phyloP scores from a whole-genome alignment of 2,329 filamentous ascomycete species.

The Coniochaeta prunicola region DNA sequence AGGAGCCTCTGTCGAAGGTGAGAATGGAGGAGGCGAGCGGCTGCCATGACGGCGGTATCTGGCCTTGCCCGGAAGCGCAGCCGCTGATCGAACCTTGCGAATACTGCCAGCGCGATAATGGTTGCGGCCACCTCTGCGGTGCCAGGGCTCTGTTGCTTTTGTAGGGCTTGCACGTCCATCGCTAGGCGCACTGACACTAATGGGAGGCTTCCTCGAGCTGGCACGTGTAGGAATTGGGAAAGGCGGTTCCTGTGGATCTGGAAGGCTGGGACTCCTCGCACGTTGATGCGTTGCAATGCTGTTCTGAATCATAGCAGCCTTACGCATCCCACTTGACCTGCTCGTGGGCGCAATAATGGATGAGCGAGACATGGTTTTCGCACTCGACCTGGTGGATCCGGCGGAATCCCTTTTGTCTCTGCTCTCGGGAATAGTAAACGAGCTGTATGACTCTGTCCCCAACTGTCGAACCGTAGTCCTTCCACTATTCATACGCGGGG shows the following conservation, averaged over 20 bases:
- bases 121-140: constrained; percentile 41
- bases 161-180: constrained; percentile 77
- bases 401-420: constrained; percentile 18
- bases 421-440: constrained; percentile 27
- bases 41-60: constrained; percentile 36
- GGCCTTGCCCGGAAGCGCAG: constrained; percentile 56
- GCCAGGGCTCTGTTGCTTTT: constrained; percentile 46
- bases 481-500: constrained; percentile 19
- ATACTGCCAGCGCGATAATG: constrained; percentile 55
- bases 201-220: constrained; percentile 70
- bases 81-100: constrained; percentile 80
- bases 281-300: constrained; percentile 65
- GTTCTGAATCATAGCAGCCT: constrained; percentile 72
- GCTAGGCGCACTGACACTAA: constrained; percentile 56
- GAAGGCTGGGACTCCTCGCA: constrained; percentile 58
- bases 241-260: constrained; percentile 60
- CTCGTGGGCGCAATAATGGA: constrained; percentile 29
- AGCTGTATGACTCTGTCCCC: constrained; percentile 37
- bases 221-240: constrained; percentile 88
- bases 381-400: constrained; percentile 10
- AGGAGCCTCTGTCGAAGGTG: constrained; percentile 58
- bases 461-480: constrained; percentile 24
- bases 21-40: constrained; percentile 58
- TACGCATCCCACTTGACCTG: constrained; percentile 60
- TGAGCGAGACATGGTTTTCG: constrained; percentile 14